A percentile compares a stretch with the other conserved stretches of the same genome.
phyloP scores from a whole-genome alignment of 1,284 basidiomycete genomes.

The Irpex lacteus region DNA sequence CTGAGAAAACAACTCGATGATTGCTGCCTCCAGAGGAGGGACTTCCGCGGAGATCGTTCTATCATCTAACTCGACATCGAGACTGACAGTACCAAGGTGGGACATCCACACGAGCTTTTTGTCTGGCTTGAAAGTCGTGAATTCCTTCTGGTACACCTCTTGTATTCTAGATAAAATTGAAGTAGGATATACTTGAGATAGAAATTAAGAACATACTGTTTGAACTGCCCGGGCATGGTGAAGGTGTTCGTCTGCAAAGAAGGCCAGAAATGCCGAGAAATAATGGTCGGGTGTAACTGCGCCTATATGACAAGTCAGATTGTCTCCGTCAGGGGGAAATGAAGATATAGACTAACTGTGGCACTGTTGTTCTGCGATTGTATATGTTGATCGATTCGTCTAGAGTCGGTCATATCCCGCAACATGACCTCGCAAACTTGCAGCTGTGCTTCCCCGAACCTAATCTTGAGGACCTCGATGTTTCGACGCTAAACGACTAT shows the following conservation, averaged over 20 bases:
- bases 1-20: conserved; percentile 83
- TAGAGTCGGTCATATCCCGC: conserved; percentile 92
- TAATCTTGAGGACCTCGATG: conserved; percentile 89
- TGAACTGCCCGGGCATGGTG: conserved; percentile 80
- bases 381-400: conserved; percentile 80
- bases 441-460: conserved; percentile 87
- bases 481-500: conserved; percentile 66
- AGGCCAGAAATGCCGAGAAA: conserved; percentile 94
- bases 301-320: conserved; percentile 38
- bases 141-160: conserved; percentile 74
- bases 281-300: conserved; percentile 81
- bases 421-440: conserved; percentile 97
- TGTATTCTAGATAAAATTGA: conserved; percentile 53
- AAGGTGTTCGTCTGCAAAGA: conserved; percentile 71
- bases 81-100: conserved; percentile 77
- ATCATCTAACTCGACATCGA: conserved; percentile 81
- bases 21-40: conserved; percentile 83
- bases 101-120: conserved; percentile 86
- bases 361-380: conserved; percentile 69
- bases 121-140: conserved; percentile 82
- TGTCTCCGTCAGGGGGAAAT: conserved; percentile 5
- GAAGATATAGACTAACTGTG: conserved; percentile 5
- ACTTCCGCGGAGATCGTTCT: conserved; percentile 75
- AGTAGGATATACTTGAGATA: neutral
- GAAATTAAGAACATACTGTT: conserved; percentile 46